A percentile compares a stretch with the other conserved stretches of the same genome.
Evolutionary conservation across 2,329 filamentous ascomycete genomes (phyloP).

Genomic region (Ophiostoma ulmi): DNA sequence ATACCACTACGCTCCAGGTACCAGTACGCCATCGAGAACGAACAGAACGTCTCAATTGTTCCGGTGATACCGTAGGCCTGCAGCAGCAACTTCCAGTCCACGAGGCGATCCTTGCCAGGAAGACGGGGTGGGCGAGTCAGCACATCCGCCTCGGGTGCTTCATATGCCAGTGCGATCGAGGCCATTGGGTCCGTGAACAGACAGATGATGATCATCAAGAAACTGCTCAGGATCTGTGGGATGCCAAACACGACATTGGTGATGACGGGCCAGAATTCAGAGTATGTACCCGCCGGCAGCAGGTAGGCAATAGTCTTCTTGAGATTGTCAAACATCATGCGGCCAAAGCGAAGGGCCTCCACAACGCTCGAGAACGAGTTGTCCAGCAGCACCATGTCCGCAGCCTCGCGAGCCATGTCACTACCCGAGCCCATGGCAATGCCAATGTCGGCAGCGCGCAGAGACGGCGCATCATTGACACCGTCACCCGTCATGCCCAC

Average conservation of each 20-base stretch:
- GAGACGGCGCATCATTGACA: slow-evolving; percentile 78
- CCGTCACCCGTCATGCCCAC: slow-evolving; percentile 84
- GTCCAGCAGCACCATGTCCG: slow-evolving; percentile 75
- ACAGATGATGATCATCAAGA: slow-evolving; percentile 66
- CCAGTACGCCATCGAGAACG: slow-evolving; percentile 63
- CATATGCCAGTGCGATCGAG: slow-evolving; percentile 69
- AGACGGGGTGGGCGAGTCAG: slow-evolving; percentile 64
- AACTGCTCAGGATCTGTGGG: slow-evolving; percentile 66
- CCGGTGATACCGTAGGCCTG: slow-evolving; percentile 70
- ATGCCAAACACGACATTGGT: slow-evolving; percentile 67
- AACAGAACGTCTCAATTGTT: slow-evolving; percentile 54
- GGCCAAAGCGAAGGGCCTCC: slow-evolving; percentile 65
- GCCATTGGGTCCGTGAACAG: slow-evolving; percentile 74
- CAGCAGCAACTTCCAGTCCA: slow-evolving; percentile 66
- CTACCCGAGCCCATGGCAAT: slow-evolving; percentile 77
- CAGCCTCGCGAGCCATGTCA: slow-evolving; percentile 76
- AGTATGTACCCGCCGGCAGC: slow-evolving; percentile 67
- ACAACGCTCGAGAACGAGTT: slow-evolving; percentile 63
- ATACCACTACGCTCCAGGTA: slow-evolving; percentile 60
- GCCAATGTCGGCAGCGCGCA: slow-evolving; percentile 74
- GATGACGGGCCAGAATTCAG: slow-evolving; percentile 71
- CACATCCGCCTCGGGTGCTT: slow-evolving; percentile 70
- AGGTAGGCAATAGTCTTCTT: slow-evolving; percentile 74
- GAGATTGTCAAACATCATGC: slow-evolving; percentile 73
- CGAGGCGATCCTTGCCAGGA: slow-evolving; percentile 63